Base-by-base conservation (phyloP, 768 basidiomycete species). In the Russula sp. region DNA sequence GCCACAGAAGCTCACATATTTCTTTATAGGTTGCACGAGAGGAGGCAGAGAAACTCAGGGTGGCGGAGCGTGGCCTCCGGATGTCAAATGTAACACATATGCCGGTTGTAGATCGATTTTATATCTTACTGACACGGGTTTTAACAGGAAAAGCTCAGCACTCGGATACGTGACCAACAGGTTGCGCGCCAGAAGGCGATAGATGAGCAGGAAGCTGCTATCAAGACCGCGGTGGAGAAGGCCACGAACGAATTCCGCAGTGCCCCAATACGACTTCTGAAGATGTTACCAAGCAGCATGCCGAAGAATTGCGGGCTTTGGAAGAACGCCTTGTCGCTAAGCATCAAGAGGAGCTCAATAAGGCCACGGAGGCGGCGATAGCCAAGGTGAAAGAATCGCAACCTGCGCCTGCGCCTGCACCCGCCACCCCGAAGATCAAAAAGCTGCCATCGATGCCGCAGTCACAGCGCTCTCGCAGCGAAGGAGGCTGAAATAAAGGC, bases 171-270 rank as follows among this genome's bases (percentile, higher is more conserved):
- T 60, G 71, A 75, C 2, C 81, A 83, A 66, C 77, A 87, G 8
- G 74, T 76, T 7, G 81, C 84, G 38, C 70, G 87, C 57, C 79
- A 79, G 68, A 83, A 82, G 70, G 77, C 79, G 10, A 80, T 81
- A 53, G 80, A 76, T 20, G 77, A 76, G 48, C 81, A 82, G 71
- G 78, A 80, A 24, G 76, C 76, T 11, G 79, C 81, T 16, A 78
- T 86, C n/a, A 74, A 82, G 30, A 80, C 80, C 32, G 87, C 85
- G 1, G 77, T 86, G 4, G 83, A 83, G 49, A 84, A 85, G 63
- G 75, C 81, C 9, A 83, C 82, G 67, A 76, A 68, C 50, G 86
- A 84, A 67, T 61, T 79, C 40, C 57, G 61, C 13, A 64, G 70
- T 18, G 61, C 71, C 6, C 67, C 77, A n/a, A 68, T 3, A 52